Evolutionary conservation across 768 basidiomycete species (phyloP).

Genomic region (Boletus pseudo-olivaceus): DNA sequence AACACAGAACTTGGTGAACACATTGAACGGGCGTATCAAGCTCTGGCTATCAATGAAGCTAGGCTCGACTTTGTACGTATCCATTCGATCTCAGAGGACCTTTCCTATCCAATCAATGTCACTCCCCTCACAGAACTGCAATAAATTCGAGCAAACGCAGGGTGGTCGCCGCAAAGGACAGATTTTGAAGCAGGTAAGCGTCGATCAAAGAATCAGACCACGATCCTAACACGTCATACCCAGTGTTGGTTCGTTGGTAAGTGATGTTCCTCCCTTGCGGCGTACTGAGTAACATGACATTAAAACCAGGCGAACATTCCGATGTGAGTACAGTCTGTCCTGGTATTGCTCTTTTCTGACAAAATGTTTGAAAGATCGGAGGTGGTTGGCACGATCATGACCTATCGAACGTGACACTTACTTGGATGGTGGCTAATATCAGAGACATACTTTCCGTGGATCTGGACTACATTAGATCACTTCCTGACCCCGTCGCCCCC

Average conservation of each 20-base stretch:
- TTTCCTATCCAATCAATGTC: neutral
- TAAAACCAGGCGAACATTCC: slow-evolving; percentile 27
- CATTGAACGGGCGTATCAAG: slow-evolving; percentile 63
- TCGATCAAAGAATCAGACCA: neutral
- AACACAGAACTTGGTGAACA: slow-evolving; percentile 59
- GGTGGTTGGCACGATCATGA: slow-evolving; percentile 70
- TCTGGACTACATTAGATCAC: slow-evolving; percentile 45
- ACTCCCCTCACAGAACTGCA: slow-evolving; percentile 42
- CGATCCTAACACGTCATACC: slow-evolving; percentile 4
- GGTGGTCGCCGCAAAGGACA: slow-evolving; percentile 53
- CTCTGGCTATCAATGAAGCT: slow-evolving; percentile 65
- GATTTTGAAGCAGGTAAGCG: slow-evolving; percentile 54
- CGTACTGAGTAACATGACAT: slow-evolving; percentile 5
- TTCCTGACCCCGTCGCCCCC: slow-evolving; percentile 47
- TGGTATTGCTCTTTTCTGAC: neutral
- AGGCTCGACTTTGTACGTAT: slow-evolving; percentile 62
- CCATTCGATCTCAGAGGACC: neutral
- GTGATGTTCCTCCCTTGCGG: slow-evolving; percentile 5
- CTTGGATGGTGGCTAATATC: slow-evolving; percentile 64
- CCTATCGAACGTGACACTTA: slow-evolving; percentile 58
- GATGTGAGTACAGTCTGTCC: slow-evolving; percentile 9
- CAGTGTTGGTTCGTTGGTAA: slow-evolving; percentile 73
- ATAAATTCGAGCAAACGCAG: slow-evolving; percentile 59
- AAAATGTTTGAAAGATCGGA: slow-evolving; percentile 45
- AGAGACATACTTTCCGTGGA: slow-evolving; percentile 56